Conservation (phyloP, 331 rosid genomes). For the Malus hybrid region DNA sequence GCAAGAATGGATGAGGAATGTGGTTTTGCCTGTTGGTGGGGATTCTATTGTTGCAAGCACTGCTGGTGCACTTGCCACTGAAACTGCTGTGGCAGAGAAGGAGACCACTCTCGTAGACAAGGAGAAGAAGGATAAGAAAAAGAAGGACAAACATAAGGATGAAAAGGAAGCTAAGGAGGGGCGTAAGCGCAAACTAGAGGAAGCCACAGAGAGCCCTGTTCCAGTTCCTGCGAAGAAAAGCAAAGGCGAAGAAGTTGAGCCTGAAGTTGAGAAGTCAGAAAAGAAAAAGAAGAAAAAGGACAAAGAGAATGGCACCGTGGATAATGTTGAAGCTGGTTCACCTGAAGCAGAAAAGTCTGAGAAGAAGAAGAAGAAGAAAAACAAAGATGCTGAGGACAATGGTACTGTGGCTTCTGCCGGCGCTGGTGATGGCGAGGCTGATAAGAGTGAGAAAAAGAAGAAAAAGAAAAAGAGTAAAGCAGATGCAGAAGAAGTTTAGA, state of each 20-base stretch:
- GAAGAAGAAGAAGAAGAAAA: slow-evolving; percentile 76
- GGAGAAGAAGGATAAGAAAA: slow-evolving; percentile 17
- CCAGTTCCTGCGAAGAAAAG: slow-evolving; percentile 33
- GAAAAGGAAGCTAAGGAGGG: slow-evolving; percentile 15
- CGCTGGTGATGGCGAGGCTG: slow-evolving; percentile 16
- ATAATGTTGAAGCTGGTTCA: slow-evolving; percentile 34
- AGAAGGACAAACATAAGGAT: slow-evolving; percentile 6
- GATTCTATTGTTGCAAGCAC: slow-evolving; percentile 51
- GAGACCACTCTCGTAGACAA: slow-evolving; percentile 3
- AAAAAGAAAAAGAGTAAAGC: slow-evolving; percentile 50
- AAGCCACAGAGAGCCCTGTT: slow-evolving; percentile 17
- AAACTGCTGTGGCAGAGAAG: slow-evolving; percentile 13
- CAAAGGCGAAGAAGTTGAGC: slow-evolving; percentile 23
- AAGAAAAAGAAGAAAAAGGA: slow-evolving; percentile 41
- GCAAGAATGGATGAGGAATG: slow-evolving; percentile 67
- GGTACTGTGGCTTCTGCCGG: background rate
- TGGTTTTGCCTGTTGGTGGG: slow-evolving; percentile 57
- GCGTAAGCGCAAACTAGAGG: slow-evolving; percentile 35
- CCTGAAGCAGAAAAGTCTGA: slow-evolving; percentile 52
- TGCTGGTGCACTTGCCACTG: slow-evolving; percentile 32
- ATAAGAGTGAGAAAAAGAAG: slow-evolving; percentile 48
- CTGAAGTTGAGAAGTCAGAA: slow-evolving; percentile 29
- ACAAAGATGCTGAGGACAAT: slow-evolving; percentile 33
- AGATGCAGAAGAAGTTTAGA: slow-evolving; percentile 46
- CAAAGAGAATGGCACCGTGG: slow-evolving; percentile 24